Evolutionary conservation across 2,329 filamentous ascomycete species (phyloP), one percentile per base, ranked within the genome.

Genomic region (Penicillium sp.): DNA sequence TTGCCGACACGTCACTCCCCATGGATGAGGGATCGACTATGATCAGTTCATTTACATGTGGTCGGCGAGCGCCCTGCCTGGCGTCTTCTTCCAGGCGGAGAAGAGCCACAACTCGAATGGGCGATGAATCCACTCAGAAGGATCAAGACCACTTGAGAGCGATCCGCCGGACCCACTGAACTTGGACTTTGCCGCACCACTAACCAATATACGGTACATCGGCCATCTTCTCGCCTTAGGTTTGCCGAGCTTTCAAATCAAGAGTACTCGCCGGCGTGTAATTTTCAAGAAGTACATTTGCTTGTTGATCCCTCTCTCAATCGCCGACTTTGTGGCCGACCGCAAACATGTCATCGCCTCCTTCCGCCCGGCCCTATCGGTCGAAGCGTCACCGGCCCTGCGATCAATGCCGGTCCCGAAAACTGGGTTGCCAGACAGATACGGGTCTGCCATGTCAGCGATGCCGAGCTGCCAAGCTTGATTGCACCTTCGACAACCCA

Each of bases 351-450:
- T 49, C 39, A 13, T 49, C 39, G 26, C 58, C 55, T 10, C 6
- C 48, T n/a, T 51, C 53, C 16, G 47, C 52, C 48, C 63, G 67
- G 31, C 67, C 67, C 12, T 70, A 69, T 49, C 65, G 67, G 39
- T 70, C 67, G 38, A 70, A 70, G 48, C 58, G 65, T n/a, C 64
- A 68, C 47, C 62, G 66, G 36, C 67, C 67, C 15, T 70, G 67
- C 45, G 66, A 69, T 55, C 61, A 66, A 58, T 69, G 67, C 57
- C 66, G 67, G 10, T 58, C 60, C 28, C 59, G 67, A 33, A 70
- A 70, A 50, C 56, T 68, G 4, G 65, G 63, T 16, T 70, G 67
- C 42, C 62, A 66, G 41, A 65, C 59, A 6, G 59, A 59, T 8
- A 51, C 50, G 38, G 63, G 58, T 42, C 51, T 59, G 36, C 53